Base-by-base conservation (phyloP, 2,329 filamentous ascomycete species). In the Beauveria varroae region DNA sequence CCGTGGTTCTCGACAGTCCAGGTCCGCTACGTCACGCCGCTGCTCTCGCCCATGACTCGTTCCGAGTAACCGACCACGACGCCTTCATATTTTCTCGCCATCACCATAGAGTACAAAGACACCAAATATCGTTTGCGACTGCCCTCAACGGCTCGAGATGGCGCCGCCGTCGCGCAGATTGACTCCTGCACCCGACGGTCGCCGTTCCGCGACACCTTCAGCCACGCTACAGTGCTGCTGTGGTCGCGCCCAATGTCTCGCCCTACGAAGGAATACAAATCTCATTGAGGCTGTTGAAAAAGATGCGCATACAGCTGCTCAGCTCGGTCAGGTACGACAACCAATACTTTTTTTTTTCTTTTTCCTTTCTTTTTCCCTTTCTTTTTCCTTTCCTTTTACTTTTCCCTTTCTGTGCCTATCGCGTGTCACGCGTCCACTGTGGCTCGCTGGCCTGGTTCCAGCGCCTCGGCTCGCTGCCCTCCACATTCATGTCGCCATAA, bases 311-410 rank as follows among this genome's bases (percentile, higher is more conserved):
- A 91, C 86, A 57, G 95, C 95, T 46, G 95, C 92, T 54, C 84
- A 89, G 72, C 83, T 97, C 68, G 95, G 95, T 66, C 90, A 97
- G 89, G 93, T 97, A 88, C 72, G 90, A 66, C 63, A 64, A 82
- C 65, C 65, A 18, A 18, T 64, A 65, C 59, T 58, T 12, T 46
- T 53, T 41, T 20, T 65, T 64, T 68, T 54, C 41, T 40, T 63
- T 61, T 18, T 59, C 56, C 52, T 40, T 67, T 41, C 8, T 10
- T 10, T 8, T 28, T 28, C 64, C 10, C 34, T 30, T 30, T 12
- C 30, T 3, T 34, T 34, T 34, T 5, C 30, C n/a, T 52, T 51
- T 46, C 64, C 12, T 46, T 34, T 34, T 34, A 9, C 9, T 34
- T 34, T 34, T 12, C 30, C 26, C 30, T 57, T 52, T 59, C 50